phyloP scores from a whole-genome alignment of 306 rosid genomes.

The Glycine tomentella region DNA sequence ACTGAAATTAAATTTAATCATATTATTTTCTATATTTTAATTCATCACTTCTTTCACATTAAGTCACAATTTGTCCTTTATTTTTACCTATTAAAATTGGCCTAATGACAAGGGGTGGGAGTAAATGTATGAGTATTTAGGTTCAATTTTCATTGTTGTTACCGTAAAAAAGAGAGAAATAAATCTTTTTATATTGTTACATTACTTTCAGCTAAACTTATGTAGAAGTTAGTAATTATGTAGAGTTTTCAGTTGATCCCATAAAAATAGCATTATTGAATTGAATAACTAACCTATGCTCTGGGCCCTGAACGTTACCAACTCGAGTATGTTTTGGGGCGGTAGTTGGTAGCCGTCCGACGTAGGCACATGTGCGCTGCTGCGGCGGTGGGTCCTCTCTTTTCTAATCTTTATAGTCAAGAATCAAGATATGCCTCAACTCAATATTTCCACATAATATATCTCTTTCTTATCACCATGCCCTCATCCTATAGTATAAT shows the following conservation, averaged over 20 bases:
- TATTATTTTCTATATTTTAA: no score
- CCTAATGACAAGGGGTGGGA: no score
- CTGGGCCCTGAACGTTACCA: conserved; percentile 42
- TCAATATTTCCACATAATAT: background rate
- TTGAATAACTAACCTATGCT: background rate
- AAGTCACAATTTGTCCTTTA: no score
- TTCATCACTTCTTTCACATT: no score
- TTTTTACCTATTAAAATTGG: no score
- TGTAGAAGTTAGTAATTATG: no score
- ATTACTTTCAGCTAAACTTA: background rate
- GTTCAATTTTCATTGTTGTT: no score
- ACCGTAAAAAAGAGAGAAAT: no score
- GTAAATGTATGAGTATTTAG: no score
- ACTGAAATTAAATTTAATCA: no score
- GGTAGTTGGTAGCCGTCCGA: conserved; percentile 82
- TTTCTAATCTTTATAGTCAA: background rate
- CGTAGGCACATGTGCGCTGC: conserved; percentile 72
- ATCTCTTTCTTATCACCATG: background rate
- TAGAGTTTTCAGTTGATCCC: background rate
- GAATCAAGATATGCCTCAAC: conserved; percentile 10
- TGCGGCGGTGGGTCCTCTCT: conserved; percentile 70
- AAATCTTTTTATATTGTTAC: no score
- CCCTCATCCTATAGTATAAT: background rate
- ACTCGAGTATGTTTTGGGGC: conserved; percentile 52
- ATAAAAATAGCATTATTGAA: background rate